Base-by-base conservation (phyloP, 805 yeast genomes). In the Wickerhamiella hasegawae region DNA sequence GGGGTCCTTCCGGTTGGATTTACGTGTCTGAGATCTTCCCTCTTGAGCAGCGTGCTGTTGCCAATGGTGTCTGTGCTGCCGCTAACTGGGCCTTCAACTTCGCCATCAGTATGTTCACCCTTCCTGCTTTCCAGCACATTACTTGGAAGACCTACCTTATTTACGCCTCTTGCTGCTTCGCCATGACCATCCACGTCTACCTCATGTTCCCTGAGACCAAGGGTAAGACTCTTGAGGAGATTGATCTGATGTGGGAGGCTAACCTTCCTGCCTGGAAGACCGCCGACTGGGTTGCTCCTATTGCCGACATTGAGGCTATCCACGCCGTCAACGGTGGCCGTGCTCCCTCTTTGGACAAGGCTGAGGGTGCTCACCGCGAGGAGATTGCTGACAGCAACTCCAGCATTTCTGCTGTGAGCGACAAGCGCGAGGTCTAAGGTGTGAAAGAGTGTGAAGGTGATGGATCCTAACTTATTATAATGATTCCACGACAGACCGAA, bases 1-100 rank as follows among this genome's bases (percentile, higher is more conserved):
- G 92, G 90, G 90, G 87, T 51, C 84, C 90, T 28, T 69, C 70
- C 41, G 72, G 71, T 23, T 80, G 87, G 85, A 81, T 71, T 34
- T 55, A 70, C 38, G 58, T 62, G 45, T 73, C 73, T 47, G 78
- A 71, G 49, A 57, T 68, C 28, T 79, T 69, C 66, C 80, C 85
- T 46, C 69, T 79, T 38, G 71, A 76, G 51, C 71, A 75, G 39
- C 71, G 92, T 53, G 77, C 80, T 34, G 76, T 76, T 53, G 81
- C 81, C 40, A 71, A 78, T 42, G 73, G 81, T 16, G 54, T 78
- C 37, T 69, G 78, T 9, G 74, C 80, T 18, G 78, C 84, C 20
- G 69, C 84, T 33, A 79, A 80, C 61, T 79, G 90, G 90, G 53
- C 77, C 31, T 75, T 73, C 61, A 79, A 79, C 62, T 80, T 78